A percentile compares a stretch with the other conserved stretches of the same genome.
phyloP scores from a whole-genome alignment of 2,329 filamentous ascomycete genomes.

The Verticillium zaregamsianum region DNA sequence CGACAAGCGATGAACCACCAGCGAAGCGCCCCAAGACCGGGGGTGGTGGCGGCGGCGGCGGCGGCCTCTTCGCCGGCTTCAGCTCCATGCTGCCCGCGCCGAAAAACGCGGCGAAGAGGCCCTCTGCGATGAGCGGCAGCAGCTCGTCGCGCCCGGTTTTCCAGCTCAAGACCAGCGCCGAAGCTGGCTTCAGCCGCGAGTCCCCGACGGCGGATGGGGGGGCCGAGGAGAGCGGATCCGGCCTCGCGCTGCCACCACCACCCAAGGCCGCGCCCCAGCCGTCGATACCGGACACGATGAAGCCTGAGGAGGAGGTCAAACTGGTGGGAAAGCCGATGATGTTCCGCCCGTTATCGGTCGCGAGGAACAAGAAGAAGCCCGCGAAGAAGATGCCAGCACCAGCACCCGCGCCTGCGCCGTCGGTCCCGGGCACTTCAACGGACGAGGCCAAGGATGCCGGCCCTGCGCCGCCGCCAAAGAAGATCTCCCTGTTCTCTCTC shows the following conservation, averaged over 20 bases:
- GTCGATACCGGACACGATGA: constrained; percentile 51
- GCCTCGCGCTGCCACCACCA: constrained; percentile 33
- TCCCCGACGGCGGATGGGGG: neutral
- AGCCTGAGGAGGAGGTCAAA: constrained; percentile 61
- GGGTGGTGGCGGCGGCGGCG: constrained; percentile 42
- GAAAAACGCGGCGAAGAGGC: constrained; percentile 50
- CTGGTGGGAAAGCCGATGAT: constrained; percentile 74
- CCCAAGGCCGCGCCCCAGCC: constrained; percentile 37
- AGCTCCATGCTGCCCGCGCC: constrained; percentile 84
- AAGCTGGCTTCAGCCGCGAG: constrained; percentile 74
- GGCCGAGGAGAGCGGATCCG: constrained; percentile 13
- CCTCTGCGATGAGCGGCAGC: constrained; percentile 25
- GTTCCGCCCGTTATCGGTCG: constrained; percentile 86
- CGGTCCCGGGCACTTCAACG: constrained; percentile 10
- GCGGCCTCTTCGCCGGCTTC: constrained; percentile 72
- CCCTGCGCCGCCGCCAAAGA: constrained; percentile 35
- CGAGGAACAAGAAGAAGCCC: constrained; percentile 66
- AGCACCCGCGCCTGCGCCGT: constrained; percentile 9
- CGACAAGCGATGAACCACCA: constrained; percentile 51
- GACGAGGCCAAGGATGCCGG: constrained; percentile 9
- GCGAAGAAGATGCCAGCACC: constrained; percentile 25
- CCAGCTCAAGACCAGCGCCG: constrained; percentile 76
- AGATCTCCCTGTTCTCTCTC: constrained; percentile 68
- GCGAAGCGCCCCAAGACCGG: constrained; percentile 64
- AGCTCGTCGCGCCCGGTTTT: constrained; percentile 28